Evolutionary conservation across 495 filamentous ascomycete genomes (phyloP), one percentile per base, ranked within the genome.

Genomic region (Podospora appendiculata): DNA sequence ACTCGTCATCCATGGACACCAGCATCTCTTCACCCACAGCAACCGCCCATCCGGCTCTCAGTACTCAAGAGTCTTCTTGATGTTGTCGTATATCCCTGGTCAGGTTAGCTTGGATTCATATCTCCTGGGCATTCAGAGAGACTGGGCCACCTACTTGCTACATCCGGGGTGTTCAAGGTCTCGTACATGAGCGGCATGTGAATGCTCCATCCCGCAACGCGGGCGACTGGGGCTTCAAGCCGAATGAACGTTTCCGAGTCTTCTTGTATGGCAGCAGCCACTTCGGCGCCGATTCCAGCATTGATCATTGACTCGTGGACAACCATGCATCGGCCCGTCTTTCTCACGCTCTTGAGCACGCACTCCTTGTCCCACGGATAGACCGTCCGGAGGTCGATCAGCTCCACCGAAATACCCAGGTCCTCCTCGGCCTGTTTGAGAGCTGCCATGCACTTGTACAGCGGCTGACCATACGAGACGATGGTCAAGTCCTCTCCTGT

Each of bases 271-370:
- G 89, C 91, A 1, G 90, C 89, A 0, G 94, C 89, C 4, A 98
- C 84, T 63, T 97, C 90, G 14, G 95, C 91, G 9, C 94, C 93
- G 18, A 97, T 79, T 11, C 93, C 94, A 12, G 89, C 91, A 66
- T 95, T 97, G 48, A 94, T 74, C 88, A 95, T 96, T 50, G 89
- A 86, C 69, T 98, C 93, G 66, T 98, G 93, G 8, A 97, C 93
- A 1, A 98, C 85, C 33, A 98, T 77, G 34, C 89, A 92, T 47
- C 91, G 70, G 1, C 93, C 91, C 8, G 93, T 98, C 71, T 93
- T 96, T 58, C 76, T 75, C 7, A 96, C 93, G 57, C 91, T 96
- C 35, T 85, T 74, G 44, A 94, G 66, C 3, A 98, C 80, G 1
- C 85, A 87, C 59, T 86, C 75, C 60, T 90, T 84, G 69, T 98